Conservation (phyloP, 805 yeast genomes). For the Hanseniaspora hatyaiensis region DNA sequence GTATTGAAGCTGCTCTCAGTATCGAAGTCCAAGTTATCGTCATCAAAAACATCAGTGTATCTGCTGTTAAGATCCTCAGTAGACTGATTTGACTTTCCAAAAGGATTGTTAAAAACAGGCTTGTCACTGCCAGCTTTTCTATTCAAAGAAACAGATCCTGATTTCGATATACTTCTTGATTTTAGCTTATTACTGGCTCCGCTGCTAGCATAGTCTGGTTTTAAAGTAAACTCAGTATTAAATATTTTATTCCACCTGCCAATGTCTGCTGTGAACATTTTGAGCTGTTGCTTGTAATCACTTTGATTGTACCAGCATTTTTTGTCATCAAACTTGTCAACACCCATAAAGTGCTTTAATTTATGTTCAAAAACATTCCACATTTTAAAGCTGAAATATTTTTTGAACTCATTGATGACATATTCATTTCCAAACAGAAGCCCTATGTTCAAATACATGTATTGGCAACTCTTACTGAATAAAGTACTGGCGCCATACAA, state of each 20-base stretch:
- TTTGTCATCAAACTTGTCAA: neutral
- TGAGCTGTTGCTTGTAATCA: neutral
- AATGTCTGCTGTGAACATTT: neutral
- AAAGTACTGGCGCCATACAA: constrained; percentile 42
- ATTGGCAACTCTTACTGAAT: constrained; percentile 54
- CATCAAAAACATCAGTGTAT: neutral
- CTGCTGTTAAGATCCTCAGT: neutral
- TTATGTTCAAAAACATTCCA: constrained; percentile 24
- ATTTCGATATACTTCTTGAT: no score
- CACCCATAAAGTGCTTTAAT: constrained; percentile 15
- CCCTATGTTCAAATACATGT: constrained; percentile 53
- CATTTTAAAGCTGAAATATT: constrained; percentile 20
- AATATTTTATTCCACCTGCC: constrained; percentile 1
- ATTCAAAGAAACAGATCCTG: no score
- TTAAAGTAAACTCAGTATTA: neutral
- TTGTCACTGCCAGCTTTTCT: neutral
- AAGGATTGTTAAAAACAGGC: neutral
- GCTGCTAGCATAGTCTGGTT: neutral
- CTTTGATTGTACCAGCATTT: constrained; percentile 5
- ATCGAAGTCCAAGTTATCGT: neutral
- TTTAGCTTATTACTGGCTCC: neutral
- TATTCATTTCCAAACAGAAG: constrained; percentile 41
- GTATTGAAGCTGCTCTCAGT: neutral
- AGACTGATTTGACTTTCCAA: neutral
- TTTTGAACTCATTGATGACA: constrained; percentile 25